Base-by-base conservation (phyloP, 2,329 filamentous ascomycete species). In the Penicillium nordicum region DNA sequence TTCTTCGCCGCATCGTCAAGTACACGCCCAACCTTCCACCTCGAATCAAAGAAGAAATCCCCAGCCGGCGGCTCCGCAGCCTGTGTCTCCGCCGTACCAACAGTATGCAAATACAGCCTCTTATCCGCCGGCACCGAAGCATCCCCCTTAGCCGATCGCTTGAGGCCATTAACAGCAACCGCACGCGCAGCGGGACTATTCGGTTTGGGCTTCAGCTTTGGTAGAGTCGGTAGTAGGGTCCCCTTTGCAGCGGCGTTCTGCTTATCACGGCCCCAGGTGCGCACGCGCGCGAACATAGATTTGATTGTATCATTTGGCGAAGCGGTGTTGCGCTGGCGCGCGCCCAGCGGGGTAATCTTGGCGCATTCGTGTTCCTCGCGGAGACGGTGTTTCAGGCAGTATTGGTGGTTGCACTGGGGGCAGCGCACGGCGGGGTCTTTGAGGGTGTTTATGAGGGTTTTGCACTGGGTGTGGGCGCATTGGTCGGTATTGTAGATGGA, bases 111-210 rank as follows among this genome's bases (percentile, higher is more conserved):
- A 70, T 97, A 97, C 1, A 99, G 77, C n/a, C 94, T 80, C 78
- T 95, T 96, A 62, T 96, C 91, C 0, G 80, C 73, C 0, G 91
- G 80, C 0, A 97, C 75, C 67, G 91, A 93, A 10, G 86, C 85
- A 62, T 97, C 93, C 1, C 95, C 95, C 76, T 96, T 97, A 2
- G 94, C 93, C 0, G 83, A 86, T 71, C 88, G 88, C 78, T 96
- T 97, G 41, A 99, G 79, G 10, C 83, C 84, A 61, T 91, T 91
- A 7, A 93, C 80, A 6, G 88, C 89, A 3, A 86, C 79, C 18
- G 89, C 65, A 2, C 87, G 82, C 47, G 86, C 84, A 0, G 88
- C 83, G 0, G 87, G 82, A 32, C 66, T 68, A 56, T 67, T 68
- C 9, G 66, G 61, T 48, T 67, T 86, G 18, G 85, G 79, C 63